A percentile compares a stretch with the other conserved stretches of the same genome.
Evolutionary conservation across 2,329 filamentous ascomycete species (phyloP).

Genomic region (Fusarium sp.): DNA sequence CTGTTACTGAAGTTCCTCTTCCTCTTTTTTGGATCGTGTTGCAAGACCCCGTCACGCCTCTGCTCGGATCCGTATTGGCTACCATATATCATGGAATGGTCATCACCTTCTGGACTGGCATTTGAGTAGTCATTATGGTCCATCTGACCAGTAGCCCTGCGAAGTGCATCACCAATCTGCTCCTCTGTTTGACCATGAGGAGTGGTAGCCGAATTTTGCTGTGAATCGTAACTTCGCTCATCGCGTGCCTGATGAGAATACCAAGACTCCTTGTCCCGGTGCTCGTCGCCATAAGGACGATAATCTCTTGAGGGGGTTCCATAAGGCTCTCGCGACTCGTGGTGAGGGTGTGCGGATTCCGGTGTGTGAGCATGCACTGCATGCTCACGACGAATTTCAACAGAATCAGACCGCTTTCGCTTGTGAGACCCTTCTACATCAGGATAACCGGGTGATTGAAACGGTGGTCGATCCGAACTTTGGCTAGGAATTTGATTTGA

Average conservation of each 20-base stretch:
- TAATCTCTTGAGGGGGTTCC: constrained; percentile 57
- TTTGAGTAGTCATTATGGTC: constrained; percentile 61
- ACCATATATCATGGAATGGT: constrained; percentile 54
- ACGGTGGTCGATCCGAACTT: constrained; percentile 53
- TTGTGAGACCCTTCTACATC: constrained; percentile 65
- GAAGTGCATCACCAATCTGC: constrained; percentile 56
- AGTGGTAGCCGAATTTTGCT: constrained; percentile 56
- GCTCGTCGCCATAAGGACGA: constrained; percentile 56
- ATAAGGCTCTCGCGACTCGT: constrained; percentile 54
- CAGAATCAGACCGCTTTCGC: constrained; percentile 75
- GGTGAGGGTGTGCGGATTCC: constrained; percentile 45
- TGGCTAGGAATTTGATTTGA: constrained; percentile 52
- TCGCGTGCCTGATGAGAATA: constrained; percentile 58
- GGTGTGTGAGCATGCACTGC: constrained; percentile 47
- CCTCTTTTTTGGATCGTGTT: constrained; percentile 72
- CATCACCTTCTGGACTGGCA: constrained; percentile 65
- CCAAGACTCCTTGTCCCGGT: constrained; percentile 61
- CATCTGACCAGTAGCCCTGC: constrained; percentile 55
- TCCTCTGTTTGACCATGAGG: constrained; percentile 60
- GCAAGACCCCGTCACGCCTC: constrained; percentile 59
- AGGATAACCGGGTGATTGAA: constrained; percentile 52
- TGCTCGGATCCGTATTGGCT: constrained; percentile 58
- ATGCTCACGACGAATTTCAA: constrained; percentile 56
- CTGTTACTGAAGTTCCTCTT: constrained; percentile 91
- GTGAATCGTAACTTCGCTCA: constrained; percentile 58